Evolutionary conservation across 805 yeast genomes (phyloP).

Genomic region (Pichia gijzeniarum): DNA sequence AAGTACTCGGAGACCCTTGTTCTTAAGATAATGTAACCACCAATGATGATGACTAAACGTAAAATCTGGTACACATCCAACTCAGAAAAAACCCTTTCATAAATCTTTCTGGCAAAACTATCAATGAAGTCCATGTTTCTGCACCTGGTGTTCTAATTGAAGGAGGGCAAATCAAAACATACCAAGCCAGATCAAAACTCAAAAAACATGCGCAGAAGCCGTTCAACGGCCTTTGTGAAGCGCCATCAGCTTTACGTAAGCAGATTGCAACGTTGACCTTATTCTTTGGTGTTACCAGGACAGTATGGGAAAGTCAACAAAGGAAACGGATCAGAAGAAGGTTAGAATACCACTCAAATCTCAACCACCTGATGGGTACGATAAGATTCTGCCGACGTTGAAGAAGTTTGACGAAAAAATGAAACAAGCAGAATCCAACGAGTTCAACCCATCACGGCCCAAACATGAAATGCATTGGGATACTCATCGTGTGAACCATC

Average conservation of each 20-base stretch:
- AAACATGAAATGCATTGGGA: constrained; percentile 63
- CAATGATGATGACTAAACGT: constrained; percentile 45
- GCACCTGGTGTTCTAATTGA: too few relatives aligned
- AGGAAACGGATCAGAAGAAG: neutral
- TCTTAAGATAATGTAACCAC: constrained; percentile 58
- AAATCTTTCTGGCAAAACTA: constrained; percentile 4
- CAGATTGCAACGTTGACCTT: neutral
- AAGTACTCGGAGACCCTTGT: constrained; percentile 50
- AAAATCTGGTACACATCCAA: constrained; percentile 42
- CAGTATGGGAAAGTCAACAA: neutral
- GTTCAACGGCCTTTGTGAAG: too few relatives aligned
- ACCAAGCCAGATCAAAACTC: too few relatives aligned
- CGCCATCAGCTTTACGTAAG: neutral
- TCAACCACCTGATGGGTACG: constrained; percentile 69
- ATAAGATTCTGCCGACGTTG: constrained; percentile 60
- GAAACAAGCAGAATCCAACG: constrained; percentile 38
- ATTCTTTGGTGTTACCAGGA: neutral
- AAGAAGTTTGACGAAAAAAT: constrained; percentile 51
- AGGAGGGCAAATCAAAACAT: too few relatives aligned
- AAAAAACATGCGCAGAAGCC: too few relatives aligned
- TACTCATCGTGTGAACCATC: constrained; percentile 63
- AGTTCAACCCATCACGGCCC: constrained; percentile 30
- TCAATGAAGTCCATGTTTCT: neutral
- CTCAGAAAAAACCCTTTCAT: constrained; percentile 27
- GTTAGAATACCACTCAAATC: constrained; percentile 21